phyloP scores from a whole-genome alignment of 371 early-diverging fungal species.

The Chytridiales sp. region DNA sequence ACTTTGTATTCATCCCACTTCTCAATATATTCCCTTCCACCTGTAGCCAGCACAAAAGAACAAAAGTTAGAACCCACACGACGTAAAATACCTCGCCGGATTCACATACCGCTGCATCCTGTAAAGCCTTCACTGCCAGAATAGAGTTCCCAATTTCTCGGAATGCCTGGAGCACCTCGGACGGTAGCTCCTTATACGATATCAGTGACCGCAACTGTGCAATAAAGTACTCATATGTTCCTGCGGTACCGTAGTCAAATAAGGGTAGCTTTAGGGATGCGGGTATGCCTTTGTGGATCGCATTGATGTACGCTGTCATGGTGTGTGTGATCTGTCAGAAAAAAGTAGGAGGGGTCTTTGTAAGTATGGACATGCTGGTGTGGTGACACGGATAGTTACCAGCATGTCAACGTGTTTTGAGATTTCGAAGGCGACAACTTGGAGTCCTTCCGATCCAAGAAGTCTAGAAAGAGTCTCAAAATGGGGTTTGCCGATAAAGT shows the following conservation, averaged over 20 bases:
- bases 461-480: constrained; percentile 30
- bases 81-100: no score
- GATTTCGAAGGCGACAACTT: constrained; percentile 35
- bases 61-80: no score
- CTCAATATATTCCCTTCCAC: no score
- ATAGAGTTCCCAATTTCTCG: constrained; percentile 50
- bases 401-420: constrained; percentile 31
- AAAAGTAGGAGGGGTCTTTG: no score
- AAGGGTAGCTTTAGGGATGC: constrained; percentile 40
- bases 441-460: constrained; percentile 28
- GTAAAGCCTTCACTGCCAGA: constrained; percentile 29
- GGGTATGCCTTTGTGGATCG: constrained; percentile 43
- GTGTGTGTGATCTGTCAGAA: constrained; percentile 1
- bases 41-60: no score
- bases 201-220: constrained; percentile 35
- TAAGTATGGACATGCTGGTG: no score
- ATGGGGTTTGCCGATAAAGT: constrained; percentile 41
- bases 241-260: constrained; percentile 42
- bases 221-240: constrained; percentile 30
- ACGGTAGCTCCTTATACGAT: constrained; percentile 36
- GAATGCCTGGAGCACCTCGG: constrained; percentile 48
- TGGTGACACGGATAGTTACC: no score
- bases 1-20: no score
- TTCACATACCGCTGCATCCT: constrained; percentile 37
- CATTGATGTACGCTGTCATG: constrained; percentile 40